A percentile compares a stretch with the other conserved stretches of the same genome.
Conservation (phyloP, 2,329 filamentous ascomycete genomes). For the Metarhizium guizhouense region DNA sequence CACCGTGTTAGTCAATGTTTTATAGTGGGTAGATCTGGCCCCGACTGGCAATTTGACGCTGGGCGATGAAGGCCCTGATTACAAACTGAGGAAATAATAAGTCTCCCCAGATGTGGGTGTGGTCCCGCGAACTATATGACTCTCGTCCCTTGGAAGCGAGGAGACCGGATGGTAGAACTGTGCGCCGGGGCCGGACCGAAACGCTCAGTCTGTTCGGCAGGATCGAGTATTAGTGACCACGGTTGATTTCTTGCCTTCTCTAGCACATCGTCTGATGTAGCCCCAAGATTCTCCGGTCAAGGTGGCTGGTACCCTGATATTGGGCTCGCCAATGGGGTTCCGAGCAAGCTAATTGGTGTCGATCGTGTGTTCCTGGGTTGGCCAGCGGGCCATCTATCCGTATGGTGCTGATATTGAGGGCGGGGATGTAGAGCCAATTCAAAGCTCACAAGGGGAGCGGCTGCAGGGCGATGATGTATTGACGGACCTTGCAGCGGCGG, state of each 20-base stretch:
- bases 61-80: not conserved
- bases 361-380: not conserved
- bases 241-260: not conserved
- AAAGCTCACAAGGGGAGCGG: not conserved
- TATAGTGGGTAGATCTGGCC: not conserved
- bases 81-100: not conserved
- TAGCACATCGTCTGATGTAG: not conserved
- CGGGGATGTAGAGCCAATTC: not conserved
- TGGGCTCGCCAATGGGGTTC: not conserved
- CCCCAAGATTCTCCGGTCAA: not conserved
- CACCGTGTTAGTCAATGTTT: not conserved
- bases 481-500: not conserved
- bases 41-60: not conserved
- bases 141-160: not conserved
- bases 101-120: not conserved
- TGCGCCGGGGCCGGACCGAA: not conserved
- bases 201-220: not conserved
- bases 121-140: not conserved
- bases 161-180: not conserved
- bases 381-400: not conserved
- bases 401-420: not conserved
- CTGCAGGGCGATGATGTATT: not conserved
- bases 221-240: not conserved
- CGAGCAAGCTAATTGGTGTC: not conserved
- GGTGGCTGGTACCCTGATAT: not conserved